Evolutionary conservation across 179 eudicot species (phyloP), one percentile per base, ranked within the genome.

Genomic region (Beta macrorhiza): DNA sequence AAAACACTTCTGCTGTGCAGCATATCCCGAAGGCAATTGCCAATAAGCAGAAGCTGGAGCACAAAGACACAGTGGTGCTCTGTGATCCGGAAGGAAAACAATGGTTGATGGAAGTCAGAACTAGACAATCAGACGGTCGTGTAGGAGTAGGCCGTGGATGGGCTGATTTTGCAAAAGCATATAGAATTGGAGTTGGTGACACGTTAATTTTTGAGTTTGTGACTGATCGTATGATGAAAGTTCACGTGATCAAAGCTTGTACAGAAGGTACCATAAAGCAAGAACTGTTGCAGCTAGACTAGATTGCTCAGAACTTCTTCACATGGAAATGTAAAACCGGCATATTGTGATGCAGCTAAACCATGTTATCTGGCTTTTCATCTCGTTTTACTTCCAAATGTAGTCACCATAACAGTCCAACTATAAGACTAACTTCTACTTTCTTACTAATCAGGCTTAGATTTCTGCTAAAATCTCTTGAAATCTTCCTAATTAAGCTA

Each of bases 11-110:
- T 74, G 44, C 15, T 62, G 20, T 83, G 78, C 86, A 83, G 86
- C 80, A 83, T 29, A 61, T 83, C 71, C 86, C 86, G 4, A 76
- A 47, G 59, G 56, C 72, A 65, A 55, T 83, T 51, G 86, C 86
- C 47, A 70, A 5, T 58, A 64, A 71, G 69, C 86, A 83, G 69
- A 83, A 80, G 55, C 67, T 83, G 47, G 57, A 70, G 53, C 25
- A 76, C 47, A 44, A 80, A 51, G 82, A 76, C 58, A 76, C 10
- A 5, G 42, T 83, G 8, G 52, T 80, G 67, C 59, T 83, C 49
- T 76, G 59, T 63, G 83, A 80, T 76, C 68, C 79, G 13, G 55
- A 83, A 80, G 86, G 83, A 53, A 79, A 0, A 16, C 45, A 76
- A 20, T 83, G 80, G 86, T 45, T 53, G 8, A 57, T 52, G 61